Conservation (phyloP, 176 grass and related monocot genomes). For the Sorghum bicolor region Sorghum_bicolor_NCBIv3 NC_012876.2:62970001-62970500, state of each 20-base stretch:
- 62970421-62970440: slow-evolving; percentile 10
- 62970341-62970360: background rate
- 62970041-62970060: background rate
- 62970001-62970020: background rate
- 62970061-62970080: background rate
- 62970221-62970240: background rate
- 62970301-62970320: background rate
- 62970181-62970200: background rate
- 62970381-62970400: background rate
- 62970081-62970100: background rate
- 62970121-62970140: background rate
- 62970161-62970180: slow-evolving; percentile 13
- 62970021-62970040: background rate
- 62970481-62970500: background rate
- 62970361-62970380: background rate
- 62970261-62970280: slow-evolving; percentile 8
- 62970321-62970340: background rate
- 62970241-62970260: background rate
- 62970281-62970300: background rate
- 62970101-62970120: background rate
- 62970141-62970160: slow-evolving; percentile 3
- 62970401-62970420: background rate
- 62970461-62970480: background rate
- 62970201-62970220: slow-evolving; percentile 1
- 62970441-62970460: background rate